A percentile compares a stretch with the other conserved stretches of the same genome.
Conservation (phyloP, 495 filamentous ascomycete species). For the Diplogelasinospora grovesii region DNA sequence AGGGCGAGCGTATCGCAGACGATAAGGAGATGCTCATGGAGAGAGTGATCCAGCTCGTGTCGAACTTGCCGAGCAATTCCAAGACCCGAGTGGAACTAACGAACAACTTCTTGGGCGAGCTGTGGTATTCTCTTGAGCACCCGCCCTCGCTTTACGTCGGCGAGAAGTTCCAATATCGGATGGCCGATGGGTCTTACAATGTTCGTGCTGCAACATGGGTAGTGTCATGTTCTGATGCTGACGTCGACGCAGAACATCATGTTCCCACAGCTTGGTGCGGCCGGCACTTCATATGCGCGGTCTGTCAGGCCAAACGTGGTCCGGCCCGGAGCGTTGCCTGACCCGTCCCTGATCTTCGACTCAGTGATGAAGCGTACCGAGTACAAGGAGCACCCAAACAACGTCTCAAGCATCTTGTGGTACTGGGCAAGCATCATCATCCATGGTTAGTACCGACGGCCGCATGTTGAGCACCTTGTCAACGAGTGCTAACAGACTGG, state of each 20-base stretch:
- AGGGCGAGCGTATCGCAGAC: conserved; percentile 49
- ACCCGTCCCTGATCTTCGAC: conserved; percentile 74
- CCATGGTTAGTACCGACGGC: conserved; percentile 49
- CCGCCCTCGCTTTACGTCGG: conserved; percentile 54
- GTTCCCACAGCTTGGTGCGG: conserved; percentile 39
- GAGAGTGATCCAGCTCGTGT: conserved; percentile 67
- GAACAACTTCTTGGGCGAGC: conserved; percentile 60
- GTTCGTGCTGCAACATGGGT: conserved; percentile 19
- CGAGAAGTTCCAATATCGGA: conserved; percentile 59
- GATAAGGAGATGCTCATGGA: conserved; percentile 83
- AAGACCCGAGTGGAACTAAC: conserved; percentile 59
- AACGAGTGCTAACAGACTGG: neutral
- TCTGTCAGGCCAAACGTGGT: conserved; percentile 59
- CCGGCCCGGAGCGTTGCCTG: conserved; percentile 60
- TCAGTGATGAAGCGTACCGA: conserved; percentile 46
- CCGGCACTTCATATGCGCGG: conserved; percentile 59
- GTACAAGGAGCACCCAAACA: conserved; percentile 51
- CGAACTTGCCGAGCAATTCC: conserved; percentile 55
- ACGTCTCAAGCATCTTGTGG: conserved; percentile 82
- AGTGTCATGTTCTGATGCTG: no score
- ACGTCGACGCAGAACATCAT: conserved; percentile 29
- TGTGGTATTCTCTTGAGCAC: conserved; percentile 59
- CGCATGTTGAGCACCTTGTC: neutral
- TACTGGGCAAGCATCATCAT: conserved; percentile 88
- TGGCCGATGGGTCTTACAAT: conserved; percentile 64